Base-by-base conservation (phyloP, 1,139 yeast genomes). In the Pneumocystis canis region DNA sequence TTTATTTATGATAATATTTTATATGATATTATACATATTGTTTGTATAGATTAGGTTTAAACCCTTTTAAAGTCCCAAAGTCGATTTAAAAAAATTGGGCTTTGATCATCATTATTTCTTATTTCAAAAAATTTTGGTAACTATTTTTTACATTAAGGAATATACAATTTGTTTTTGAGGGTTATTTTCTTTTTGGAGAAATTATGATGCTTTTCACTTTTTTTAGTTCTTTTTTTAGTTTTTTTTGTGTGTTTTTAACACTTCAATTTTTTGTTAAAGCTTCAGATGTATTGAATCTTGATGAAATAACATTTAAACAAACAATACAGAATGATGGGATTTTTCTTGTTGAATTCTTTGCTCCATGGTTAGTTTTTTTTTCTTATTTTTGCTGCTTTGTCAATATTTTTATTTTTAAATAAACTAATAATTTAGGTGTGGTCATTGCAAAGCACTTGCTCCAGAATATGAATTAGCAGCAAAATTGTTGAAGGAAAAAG, bases 401-500 rank as follows among this genome's bases (percentile, higher is more conserved):
- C 16, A 5, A 3, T 35, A 9, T 37, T 37, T 25, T 40, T 53
- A 14, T 31, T 57, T 60, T 18, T 7, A 2, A 31, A 33, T 20
- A 32, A 20, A 11, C 16, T 18, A 31, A 18, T 6, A 25, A 28
- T 53, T n/a, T 57, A 35, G 62, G 66, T 63, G 65, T 65, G 98
- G 98, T 30, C 96, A 92, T 78, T 92, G 98, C 80, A 89, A 92
- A 80, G 83, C 83, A 66, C 80, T 92, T 69, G 97, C 92, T 30
- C 98, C 98, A 62, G 92, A 92, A 75, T 90, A 82, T 73, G 82
- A 86, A 69, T 75, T 81, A 71, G 98, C 97, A 62, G 97, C 98
- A 63, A 85, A 87, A 68, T 70, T 73, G 32, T 80, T 92, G 72
- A 81, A 81, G 68, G 83, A 80, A 60, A 76, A 85, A 60, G 63